Percentiles rank a stretch among this genome's conserved stretches.
These are phyloP conservation scores for Plectosphaerella cucumerina DNA, from an alignment of 2,329 filamentous ascomycete species.

Conservation along the genomic window DNA sequence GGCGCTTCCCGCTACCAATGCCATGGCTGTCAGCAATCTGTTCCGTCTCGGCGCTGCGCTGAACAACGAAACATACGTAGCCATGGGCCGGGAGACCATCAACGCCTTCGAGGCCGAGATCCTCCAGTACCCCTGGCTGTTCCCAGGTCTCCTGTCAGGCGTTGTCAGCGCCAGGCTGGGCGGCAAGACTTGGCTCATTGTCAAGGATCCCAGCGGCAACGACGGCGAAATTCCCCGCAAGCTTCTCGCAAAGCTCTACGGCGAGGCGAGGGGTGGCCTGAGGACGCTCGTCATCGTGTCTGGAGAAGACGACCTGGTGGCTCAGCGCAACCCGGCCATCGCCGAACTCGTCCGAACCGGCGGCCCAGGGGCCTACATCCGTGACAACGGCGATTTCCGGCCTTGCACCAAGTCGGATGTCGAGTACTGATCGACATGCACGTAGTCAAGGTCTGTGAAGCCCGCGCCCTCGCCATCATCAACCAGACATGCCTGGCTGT, in stretches of 20 bases:
- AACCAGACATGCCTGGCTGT: neutral
- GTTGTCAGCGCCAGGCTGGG: conserved; percentile 75
- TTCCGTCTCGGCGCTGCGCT: conserved; percentile 72
- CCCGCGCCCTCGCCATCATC: no score
- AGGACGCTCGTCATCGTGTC: conserved; percentile 18
- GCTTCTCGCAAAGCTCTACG: conserved; percentile 14
- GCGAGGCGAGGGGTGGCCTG: conserved; percentile 21
- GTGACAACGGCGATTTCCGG: conserved; percentile 14
- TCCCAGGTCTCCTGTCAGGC: conserved; percentile 71
- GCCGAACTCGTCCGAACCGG: conserved; percentile 10
- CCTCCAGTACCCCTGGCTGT: conserved; percentile 89
- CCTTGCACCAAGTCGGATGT: conserved; percentile 14
- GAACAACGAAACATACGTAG: conserved; percentile 58
- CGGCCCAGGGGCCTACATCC: conserved; percentile 14
- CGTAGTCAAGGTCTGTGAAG: neutral
- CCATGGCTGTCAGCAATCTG: conserved; percentile 81
- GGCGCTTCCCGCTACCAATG: conserved; percentile 85
- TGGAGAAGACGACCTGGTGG: conserved; percentile 13
- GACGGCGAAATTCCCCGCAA: conserved; percentile 7
- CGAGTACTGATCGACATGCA: neutral
- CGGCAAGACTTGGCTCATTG: conserved; percentile 36
- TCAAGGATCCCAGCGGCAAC: conserved; percentile 9
- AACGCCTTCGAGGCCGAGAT: conserved; percentile 88
- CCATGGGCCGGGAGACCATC: conserved; percentile 68
- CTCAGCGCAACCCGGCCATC: conserved; percentile 16